phyloP scores from a whole-genome alignment of 352 stramenopile species.

The Phytopythium ostracodes region DNA sequence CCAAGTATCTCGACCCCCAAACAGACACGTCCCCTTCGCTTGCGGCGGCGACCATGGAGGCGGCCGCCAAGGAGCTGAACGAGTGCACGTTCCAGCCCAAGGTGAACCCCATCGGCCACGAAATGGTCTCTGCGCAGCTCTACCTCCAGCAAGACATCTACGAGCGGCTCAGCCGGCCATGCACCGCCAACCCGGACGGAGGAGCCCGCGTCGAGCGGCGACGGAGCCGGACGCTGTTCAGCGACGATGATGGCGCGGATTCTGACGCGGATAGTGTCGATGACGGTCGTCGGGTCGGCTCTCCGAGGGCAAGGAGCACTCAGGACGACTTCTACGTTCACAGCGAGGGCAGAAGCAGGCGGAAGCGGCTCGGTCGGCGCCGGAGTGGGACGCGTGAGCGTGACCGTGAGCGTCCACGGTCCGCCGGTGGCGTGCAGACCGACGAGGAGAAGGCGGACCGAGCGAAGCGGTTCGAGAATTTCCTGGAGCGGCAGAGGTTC shows the following conservation, averaged over 20 bases:
- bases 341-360: conserved; percentile 11
- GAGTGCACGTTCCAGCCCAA: conserved; percentile 80
- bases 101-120: conserved; percentile 64
- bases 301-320: conserved; percentile 13
- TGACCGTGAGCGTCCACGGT: conserved; percentile 39
- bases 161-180: conserved; percentile 71
- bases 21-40: conserved; percentile 29
- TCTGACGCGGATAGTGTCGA: conserved; percentile 25
- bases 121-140: conserved; percentile 81
- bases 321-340: conserved; percentile 63
- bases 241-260: conserved; percentile 19
- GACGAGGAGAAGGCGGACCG: conserved; percentile 50
- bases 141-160: conserved; percentile 87
- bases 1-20: conserved; percentile 71
- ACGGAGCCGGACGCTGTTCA: conserved; percentile 17
- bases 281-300: conserved; percentile 11
- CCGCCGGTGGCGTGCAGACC: conserved; percentile 35
- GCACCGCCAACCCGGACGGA: conserved; percentile 18
- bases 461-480: conserved; percentile 52
- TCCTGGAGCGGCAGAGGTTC: conserved; percentile 71
- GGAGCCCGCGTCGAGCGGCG: conserved; percentile 6
- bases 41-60: conserved; percentile 53
- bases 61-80: conserved; percentile 51
- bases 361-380: conserved; percentile 12
- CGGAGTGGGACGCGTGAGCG: neutral